Percentiles rank a stretch among this genome's conserved stretches.
Evolutionary conservation across 2,329 filamentous ascomycete species (phyloP).

Genomic region (Macrophomina tecta): DNA sequence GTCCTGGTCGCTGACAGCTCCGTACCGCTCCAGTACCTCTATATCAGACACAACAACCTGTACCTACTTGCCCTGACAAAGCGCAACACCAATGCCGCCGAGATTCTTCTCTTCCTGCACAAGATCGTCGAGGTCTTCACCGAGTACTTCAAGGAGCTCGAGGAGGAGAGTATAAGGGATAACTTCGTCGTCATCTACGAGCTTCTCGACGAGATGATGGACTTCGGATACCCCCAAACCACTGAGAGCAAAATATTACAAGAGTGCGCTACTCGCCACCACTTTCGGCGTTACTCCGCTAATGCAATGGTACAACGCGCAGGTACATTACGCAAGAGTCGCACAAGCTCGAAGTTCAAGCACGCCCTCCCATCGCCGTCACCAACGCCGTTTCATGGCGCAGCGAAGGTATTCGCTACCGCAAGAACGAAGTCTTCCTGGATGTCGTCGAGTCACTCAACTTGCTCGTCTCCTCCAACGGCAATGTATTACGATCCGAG

Average conservation of each 20-base stretch:
- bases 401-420: slow-evolving; percentile 95
- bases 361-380: slow-evolving; percentile 93
- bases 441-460: slow-evolving; percentile 97
- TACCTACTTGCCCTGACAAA: slow-evolving; percentile 98
- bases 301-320: slow-evolving; percentile 3
- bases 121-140: slow-evolving; percentile 99
- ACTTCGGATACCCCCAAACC: slow-evolving; percentile 98
- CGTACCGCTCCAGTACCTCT: slow-evolving; percentile 74
- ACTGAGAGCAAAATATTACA: slow-evolving; percentile 98
- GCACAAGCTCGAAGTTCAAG: slow-evolving; percentile 96
- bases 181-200: slow-evolving; percentile 99
- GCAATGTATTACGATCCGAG: slow-evolving; percentile 93
- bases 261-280: slow-evolving; percentile 60
- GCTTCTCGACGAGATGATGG: slow-evolving; percentile 99
- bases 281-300: background rate
- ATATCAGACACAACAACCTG: slow-evolving; percentile 98
- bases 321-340: slow-evolving; percentile 98
- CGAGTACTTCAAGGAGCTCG: slow-evolving; percentile 98
- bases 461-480: slow-evolving; percentile 89
- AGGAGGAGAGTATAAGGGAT: slow-evolving; percentile 98
- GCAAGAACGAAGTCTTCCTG: slow-evolving; percentile 99
- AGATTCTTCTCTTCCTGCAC: slow-evolving; percentile 97
- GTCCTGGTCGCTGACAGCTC: slow-evolving; percentile 6
- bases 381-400: slow-evolving; percentile 98
- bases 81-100: slow-evolving; percentile 97